These are phyloP conservation scores for Lipomyces anomalus DNA, from an alignment of 805 yeast genomes.

Conservation along the genomic window DNA sequence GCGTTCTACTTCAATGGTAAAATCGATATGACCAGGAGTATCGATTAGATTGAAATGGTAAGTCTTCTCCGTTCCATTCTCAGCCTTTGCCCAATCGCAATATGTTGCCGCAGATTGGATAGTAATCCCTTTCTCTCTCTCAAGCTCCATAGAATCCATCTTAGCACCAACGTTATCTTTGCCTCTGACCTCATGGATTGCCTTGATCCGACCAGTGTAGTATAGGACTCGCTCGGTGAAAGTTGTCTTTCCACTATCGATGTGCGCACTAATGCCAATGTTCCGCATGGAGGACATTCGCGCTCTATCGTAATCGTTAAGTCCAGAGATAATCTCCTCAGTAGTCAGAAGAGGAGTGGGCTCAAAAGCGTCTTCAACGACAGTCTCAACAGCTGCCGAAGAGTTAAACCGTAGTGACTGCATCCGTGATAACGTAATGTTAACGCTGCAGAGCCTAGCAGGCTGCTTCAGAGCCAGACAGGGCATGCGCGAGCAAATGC, in stretches of 20 bases:
- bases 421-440: too few relatives aligned
- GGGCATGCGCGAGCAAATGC: too few relatives aligned
- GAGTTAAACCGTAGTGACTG: constrained; percentile 1
- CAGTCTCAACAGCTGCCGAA: constrained; percentile 11
- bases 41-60: constrained; percentile 93
- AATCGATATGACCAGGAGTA: constrained; percentile 98
- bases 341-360: not conserved
- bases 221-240: constrained; percentile 94
- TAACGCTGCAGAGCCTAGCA: too few relatives aligned
- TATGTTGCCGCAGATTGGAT: constrained; percentile 98
- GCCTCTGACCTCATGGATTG: constrained; percentile 89
- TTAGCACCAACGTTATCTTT: constrained; percentile 97
- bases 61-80: constrained; percentile 42
- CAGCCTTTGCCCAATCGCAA: constrained; percentile 68
- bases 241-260: constrained; percentile 96
- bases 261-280: constrained; percentile 96
- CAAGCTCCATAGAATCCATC: constrained; percentile 99
- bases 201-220: constrained; percentile 95
- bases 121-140: constrained; percentile 97
- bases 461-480: too few relatives aligned
- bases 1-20: constrained; percentile 97
- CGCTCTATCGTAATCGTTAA: constrained; percentile 33
- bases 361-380: constrained; percentile 1
- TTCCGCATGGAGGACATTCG: constrained; percentile 67
- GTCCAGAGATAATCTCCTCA: constrained; percentile 28